phyloP scores from a whole-genome alignment of 73 alveolate species.

The Paramecium primaurelia region DNA sequence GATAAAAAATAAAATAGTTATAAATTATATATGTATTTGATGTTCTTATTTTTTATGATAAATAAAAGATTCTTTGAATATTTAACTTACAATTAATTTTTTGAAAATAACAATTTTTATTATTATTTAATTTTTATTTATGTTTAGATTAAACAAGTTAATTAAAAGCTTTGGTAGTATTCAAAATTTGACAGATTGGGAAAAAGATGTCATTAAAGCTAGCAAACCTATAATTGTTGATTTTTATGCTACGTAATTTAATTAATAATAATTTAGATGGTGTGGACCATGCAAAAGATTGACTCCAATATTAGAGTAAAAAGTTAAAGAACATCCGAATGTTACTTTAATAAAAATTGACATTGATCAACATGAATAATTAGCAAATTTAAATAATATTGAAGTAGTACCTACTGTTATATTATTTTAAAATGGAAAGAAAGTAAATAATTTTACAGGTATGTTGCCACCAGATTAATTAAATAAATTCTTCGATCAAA shows the following conservation, averaged over 20 bases:
- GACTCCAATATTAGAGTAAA: constrained; percentile 70
- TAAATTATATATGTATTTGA: too few relatives aligned
- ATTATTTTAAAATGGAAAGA: constrained; percentile 64
- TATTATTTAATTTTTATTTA: neutral
- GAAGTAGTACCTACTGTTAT: constrained; percentile 71
- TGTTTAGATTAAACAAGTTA: neutral
- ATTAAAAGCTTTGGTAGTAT: neutral
- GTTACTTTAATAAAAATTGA: constrained; percentile 62
- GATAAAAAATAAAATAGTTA: too few relatives aligned
- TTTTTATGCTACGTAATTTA: constrained; percentile 66
- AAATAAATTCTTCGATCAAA: neutral
- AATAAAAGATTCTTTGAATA: too few relatives aligned
- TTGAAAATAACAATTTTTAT: too few relatives aligned
- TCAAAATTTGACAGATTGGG: neutral
- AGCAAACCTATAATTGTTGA: constrained; percentile 69
- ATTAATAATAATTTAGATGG: constrained; percentile 42
- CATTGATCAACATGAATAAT: constrained; percentile 64
- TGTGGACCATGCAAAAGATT: constrained; percentile 77
- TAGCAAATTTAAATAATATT: constrained; percentile 55
- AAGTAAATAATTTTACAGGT: constrained; percentile 64
- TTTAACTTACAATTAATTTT: too few relatives aligned
- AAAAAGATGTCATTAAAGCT: neutral
- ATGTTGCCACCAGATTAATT: neutral
- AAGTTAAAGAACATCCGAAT: constrained; percentile 51
- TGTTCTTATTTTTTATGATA: too few relatives aligned